Evolutionary conservation across 2,329 filamentous ascomycete species (phyloP), one percentile per base, ranked within the genome.

Genomic region (Fusarium subtropicale): DNA sequence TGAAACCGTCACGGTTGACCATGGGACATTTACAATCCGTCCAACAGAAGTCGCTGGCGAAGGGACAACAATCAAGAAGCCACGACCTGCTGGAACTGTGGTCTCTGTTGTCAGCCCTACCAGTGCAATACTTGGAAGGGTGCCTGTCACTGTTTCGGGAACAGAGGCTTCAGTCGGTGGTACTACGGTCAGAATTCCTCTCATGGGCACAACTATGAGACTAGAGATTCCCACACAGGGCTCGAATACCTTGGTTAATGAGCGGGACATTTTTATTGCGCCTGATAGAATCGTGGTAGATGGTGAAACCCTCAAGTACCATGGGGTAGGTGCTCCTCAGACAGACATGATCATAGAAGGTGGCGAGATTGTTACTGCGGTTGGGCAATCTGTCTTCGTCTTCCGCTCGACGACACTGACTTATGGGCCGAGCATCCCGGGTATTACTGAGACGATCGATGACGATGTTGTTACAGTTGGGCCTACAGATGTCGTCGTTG

Each of bases 391-490:
- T 15, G 72, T 81, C 18, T 77, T 82, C 10, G 76, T 85, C 16
- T 73, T 85, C 24, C 77, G 79, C 50, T 80, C 79, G 7, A 81
- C 78, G 5, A 84, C 82, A 9, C 75, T 85, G 52, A 84, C 81
- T 2, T 86, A 87, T 65, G 81, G 81, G 2, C 73, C 77, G 1
- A 72, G 68, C 30, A 74, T 76, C 5, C 65, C 79, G 5, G 74
- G 71, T 2, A 74, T 76, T 1, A 80, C 80, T 0, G 77, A 79
- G 16, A 77, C 83, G 3, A 73, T 90, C 28, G 81, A 82, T 60
- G 85, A 84, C 18, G 84, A 86, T 41, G 84, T 82, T 7, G 78
- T 89, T 64, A 80, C 82, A 3, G 79, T 89, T 53, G 85, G 83
- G 0, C 82, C 85, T 5, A 75, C 74, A 0, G 84, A 82, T 22